Base-by-base conservation (phyloP, 345 rosid genomes). In the Camelina neglecta region DNA sequence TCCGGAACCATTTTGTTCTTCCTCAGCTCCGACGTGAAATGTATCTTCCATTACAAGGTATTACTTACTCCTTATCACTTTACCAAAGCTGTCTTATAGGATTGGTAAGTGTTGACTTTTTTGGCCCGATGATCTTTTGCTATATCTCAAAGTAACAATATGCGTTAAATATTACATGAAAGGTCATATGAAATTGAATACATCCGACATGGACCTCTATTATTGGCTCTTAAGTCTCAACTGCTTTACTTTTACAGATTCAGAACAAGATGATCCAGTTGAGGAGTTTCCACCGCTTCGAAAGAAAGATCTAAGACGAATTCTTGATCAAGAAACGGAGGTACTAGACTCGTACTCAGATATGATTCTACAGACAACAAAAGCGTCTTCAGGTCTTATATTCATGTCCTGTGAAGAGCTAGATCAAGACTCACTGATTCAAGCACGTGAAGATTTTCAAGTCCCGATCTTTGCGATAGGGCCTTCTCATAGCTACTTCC, bases 341-440 rank as follows among this genome's bases (percentile, higher is more conserved):
- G 0, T 42, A 11, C 68, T 78, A 21, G 76, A 78, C 1, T 3
- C 21, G 2, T 78, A 72, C 51, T 49, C 10, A 7, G 0, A 11
- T 0, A 38, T 42, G 68, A 77, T 71, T 0, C 20, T 65, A 21
- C 21, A 65, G 60, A 38, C 73, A 4, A 56, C 61, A 61, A 51
- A 72, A 80, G 75, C 47, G 5, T 85, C 85, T 3, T 71, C 69
- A 9, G 93, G 78, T 6, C 77, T 93, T 2, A 85, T 93, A 44
- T 74, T 89, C 50, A 74, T 82, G 83, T 86, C 87, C 0, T 81
- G 87, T 50, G 93, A 90, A 63, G 90, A 86, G 41, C 82, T 90
- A 1, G 96, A 90, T 36, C 82, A 59, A 13, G 80, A 85, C 7
- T 84, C 86, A 23, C 20, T 92, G 41, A 61, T 79, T 21, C 88